Evolutionary conservation across 305 asterid genomes (phyloP), one percentile per base, ranked within the genome.

Genomic region (Petunia hybrid): DNA sequence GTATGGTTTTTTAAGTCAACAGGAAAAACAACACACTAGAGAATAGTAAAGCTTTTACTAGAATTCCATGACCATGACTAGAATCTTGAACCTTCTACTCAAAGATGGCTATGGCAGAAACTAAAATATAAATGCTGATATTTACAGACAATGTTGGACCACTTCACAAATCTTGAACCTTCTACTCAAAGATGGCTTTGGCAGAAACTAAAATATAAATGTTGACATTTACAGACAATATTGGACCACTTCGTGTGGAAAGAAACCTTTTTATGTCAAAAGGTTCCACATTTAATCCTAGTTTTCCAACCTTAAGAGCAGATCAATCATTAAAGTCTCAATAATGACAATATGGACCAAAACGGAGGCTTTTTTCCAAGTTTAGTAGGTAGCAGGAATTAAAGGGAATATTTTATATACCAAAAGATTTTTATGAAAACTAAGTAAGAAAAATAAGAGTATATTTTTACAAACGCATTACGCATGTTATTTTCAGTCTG

Each of bases 261-360:
- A 41, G 39, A 41, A 45, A 69, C 9, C 41, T 68, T 69, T 62
- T 22, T 45, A 9, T 3, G 13, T n/a, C n/a, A n/a, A n/a, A n/a
- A 22, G 9, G 38, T 69, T 68, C 41, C 68, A 62, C 66, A 61
- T 31, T 67, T 68, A 43, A 68, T 68, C n/a, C 6, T 68, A 68
- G 7, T 46, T 6, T 68, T 43, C 7, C 57, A 39, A 16, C 14
- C 1, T 6, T 61, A 61, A 31, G 5, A 4, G 22, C 12, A 9
- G 65, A 6, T 60, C 65, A 4, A 16, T 59, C 9, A 59, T 6
- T 60, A 60, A 22, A 7, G 76, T 42, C 39, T 1, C 56, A 68
- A 38, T 68, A n/a, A 31, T 42, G 40, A 68, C n/a, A 42, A 5
- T 43, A 4, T 9, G 76, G 41, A 43, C 41, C 41, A 45, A 3